These are phyloP conservation scores for Thermothielavioides terrestris DNA, from an alignment of 495 filamentous ascomycete species.

Conservation along the genomic window DNA sequence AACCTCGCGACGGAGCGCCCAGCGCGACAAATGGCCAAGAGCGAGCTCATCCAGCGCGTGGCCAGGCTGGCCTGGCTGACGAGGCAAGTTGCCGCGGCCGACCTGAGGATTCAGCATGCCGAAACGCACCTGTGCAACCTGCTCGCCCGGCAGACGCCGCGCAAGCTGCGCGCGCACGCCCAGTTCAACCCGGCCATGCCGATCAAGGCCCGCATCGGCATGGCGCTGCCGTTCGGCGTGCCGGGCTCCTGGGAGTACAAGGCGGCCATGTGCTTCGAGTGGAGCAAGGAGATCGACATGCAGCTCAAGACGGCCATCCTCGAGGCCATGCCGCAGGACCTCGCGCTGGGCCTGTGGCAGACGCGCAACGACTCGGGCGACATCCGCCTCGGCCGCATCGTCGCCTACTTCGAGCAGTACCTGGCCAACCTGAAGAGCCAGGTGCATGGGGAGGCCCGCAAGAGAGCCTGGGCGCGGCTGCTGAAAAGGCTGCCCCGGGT, in stretches of 20 bases:
- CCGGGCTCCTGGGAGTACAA: background rate
- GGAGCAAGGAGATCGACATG: slow-evolving; percentile 2
- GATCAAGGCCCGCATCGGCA: background rate
- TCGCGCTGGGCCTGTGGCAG: background rate
- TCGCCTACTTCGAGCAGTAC: background rate
- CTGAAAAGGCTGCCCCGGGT: background rate
- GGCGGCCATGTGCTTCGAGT: background rate
- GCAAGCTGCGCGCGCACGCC: background rate
- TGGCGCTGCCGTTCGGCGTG: background rate
- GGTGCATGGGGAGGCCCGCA: background rate
- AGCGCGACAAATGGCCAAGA: background rate
- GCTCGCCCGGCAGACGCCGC: slow-evolving; percentile 1
- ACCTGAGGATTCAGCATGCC: background rate
- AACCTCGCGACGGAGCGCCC: background rate
- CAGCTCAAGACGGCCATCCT: background rate
- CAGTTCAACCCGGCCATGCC: background rate
- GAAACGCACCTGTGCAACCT: background rate
- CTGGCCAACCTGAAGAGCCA: background rate
- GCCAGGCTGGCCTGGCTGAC: slow-evolving; percentile 6
- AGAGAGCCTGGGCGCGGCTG: too few species aligned
- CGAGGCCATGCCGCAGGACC: background rate
- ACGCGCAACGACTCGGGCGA: background rate
- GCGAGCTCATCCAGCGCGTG: background rate
- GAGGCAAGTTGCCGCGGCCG: background rate
- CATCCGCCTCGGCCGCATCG: background rate